Base-by-base conservation (phyloP, 257 asterid genomes). In the Perilla frutescens region DNA sequence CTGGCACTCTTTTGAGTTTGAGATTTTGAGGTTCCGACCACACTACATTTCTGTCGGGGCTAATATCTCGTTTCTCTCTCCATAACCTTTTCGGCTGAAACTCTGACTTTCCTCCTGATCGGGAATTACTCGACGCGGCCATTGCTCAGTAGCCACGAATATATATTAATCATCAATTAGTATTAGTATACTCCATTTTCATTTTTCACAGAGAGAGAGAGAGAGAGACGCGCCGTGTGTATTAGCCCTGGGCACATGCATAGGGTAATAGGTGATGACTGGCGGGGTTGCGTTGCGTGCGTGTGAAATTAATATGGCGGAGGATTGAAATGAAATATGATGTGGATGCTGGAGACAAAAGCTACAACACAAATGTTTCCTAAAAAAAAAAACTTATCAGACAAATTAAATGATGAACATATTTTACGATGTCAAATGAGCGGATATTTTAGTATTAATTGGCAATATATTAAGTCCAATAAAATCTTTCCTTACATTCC, bases 11-110 rank as follows among this genome's bases (percentile, higher is more conserved):
- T 80, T 81, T 50, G 7, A 29, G 26, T 48, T 32, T 47, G 4
- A 13, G 55, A 14, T 58, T 66, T 2, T 47, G 29, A 20, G 89
- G 95, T 59, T 85, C 92, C 5, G 80, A 77, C 96, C 96, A 88
- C 1, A 82, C 75, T 60, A 72, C 81, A 62, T 72, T 85, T 15
- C 90, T 78, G 41, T 85, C 86, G 2, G 93, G 96, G 74, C 96
- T 87, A 36, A 62, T 79, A 41, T 82, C 88, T 32, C 68, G 68
- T 32, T 67, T 55, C 11, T 66, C 72, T 64, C 74, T 73, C 84
- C 81, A 79, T 70, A 65, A 57, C 81, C 68, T 81, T 20, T 20
- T 20, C 26, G 26, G 26, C 26, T 20, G 26, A 20, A 20, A 20
- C 26, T 20, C 26, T 10, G 77, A 67, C 77, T 48, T 59, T 76